Base-by-base conservation (phyloP, 208 protist species). In the Leishmania gerbilli region DNA sequence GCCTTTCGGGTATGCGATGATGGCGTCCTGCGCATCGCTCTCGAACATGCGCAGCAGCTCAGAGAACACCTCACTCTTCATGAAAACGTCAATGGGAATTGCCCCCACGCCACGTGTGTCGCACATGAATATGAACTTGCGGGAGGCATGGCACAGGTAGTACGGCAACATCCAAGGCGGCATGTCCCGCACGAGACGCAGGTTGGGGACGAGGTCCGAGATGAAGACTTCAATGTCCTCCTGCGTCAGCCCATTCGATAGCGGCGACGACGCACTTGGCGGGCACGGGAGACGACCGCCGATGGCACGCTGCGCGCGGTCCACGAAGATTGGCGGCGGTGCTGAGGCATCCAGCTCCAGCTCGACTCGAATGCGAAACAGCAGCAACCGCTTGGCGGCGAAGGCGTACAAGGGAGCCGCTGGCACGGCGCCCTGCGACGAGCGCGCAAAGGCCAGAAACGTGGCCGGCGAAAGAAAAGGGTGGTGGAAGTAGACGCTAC, bases 81-180 rank as follows among this genome's bases (percentile, higher is more conserved):
- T 96, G 79, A 97, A 85, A 19, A 80, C 81, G 53, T 96, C 90
- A 58, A 98, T 96, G 42, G 91, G 87, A 31, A 98, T 90, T 9
- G 87, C 86, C 3, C 95, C 95, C 3, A 90, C 88, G 40, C 89
- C 85, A 15, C 85, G 85, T 1, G 91, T 91, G 83, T 98, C 96
- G 77, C 95, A 96, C 91, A 98, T 98, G 81, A 98, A 98, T 87
- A 98, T 93, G 79, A 98, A 97, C 84, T 98, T 98, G 37, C 94
- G 88, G 4, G 93, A 95, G 8, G 94, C 95, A 71, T 97, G 92
- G 80, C 94, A 98, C 49, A 95, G 86, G 77, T 98, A 98, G 86
- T 97, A 95, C n/a, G 91, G 90, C 40, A 91, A 79, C 89, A 98
- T 94, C 90, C 92, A 97, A 60, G 91, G 91, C 40, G 91, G 88